Evolutionary conservation across 2,329 filamentous ascomycete genomes (phyloP).

Genomic region (Dactylellina drechsleri): DNA sequence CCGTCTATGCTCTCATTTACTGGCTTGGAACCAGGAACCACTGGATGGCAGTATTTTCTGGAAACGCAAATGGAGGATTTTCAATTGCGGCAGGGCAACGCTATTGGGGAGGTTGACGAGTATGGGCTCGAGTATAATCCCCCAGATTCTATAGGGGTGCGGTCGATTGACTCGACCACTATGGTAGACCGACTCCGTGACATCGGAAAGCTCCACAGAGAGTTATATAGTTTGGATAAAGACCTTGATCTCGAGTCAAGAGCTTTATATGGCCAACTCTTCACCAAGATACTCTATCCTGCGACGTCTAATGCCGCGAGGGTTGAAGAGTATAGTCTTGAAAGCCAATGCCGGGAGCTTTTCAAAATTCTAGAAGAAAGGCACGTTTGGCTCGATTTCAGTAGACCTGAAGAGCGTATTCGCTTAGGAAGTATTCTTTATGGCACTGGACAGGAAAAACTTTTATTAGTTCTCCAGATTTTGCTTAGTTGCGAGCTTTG

Average conservation of each 20-base stretch:
- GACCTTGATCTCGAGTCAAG: conserved; percentile 36
- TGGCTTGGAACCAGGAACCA: conserved; percentile 57
- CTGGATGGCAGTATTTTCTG: conserved; percentile 58
- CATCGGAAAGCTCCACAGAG: conserved; percentile 36
- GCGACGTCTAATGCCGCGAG: conserved; percentile 64
- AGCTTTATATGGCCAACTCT: conserved; percentile 62
- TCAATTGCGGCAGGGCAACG: conserved; percentile 53
- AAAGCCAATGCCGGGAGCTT: conserved; percentile 76
- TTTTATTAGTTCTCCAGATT: conserved; percentile 75
- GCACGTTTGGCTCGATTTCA: conserved; percentile 79
- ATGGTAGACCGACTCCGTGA: conserved; percentile 45
- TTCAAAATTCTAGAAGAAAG: conserved; percentile 73
- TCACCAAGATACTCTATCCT: conserved; percentile 63
- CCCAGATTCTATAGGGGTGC: conserved; percentile 44
- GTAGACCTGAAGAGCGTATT: conserved; percentile 78
- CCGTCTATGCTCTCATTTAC: conserved; percentile 57
- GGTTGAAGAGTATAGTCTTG: conserved; percentile 71
- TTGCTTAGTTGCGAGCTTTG: conserved; percentile 74
- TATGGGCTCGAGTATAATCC: conserved; percentile 53
- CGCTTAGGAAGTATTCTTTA: conserved; percentile 76
- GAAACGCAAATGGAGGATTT: conserved; percentile 56
- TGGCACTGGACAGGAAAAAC: conserved; percentile 71
- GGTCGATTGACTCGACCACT: conserved; percentile 48
- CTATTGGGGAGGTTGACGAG: conserved; percentile 53
- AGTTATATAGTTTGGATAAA: conserved; percentile 21